These are phyloP conservation scores for Candida pseudofarinosa DNA, from an alignment of 805 yeast genomes.

Conservation along the genomic window DNA sequence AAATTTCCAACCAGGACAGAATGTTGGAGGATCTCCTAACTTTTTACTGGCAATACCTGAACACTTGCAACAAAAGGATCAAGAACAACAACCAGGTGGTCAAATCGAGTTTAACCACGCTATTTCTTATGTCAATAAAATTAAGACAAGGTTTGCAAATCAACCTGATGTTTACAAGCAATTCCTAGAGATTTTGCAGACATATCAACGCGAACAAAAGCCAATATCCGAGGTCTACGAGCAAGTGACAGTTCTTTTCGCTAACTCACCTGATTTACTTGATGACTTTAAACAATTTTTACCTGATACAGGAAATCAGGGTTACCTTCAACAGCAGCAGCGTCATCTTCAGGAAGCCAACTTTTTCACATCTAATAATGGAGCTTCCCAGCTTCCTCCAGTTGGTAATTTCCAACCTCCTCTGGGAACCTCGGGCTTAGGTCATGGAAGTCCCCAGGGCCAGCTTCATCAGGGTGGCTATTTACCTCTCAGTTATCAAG, in stretches of 20 bases:
- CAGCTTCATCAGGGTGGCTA: conserved; percentile 16
- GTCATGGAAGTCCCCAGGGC: conserved; percentile 18
- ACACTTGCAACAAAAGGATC: conserved; percentile 7
- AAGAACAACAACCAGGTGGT: conserved; percentile 36
- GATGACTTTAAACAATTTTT: conserved; percentile 94
- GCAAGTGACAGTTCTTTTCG: conserved; percentile 84
- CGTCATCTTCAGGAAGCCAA: conserved; percentile 16
- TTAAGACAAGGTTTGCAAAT: conserved; percentile 86
- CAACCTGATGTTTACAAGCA: conserved; percentile 96
- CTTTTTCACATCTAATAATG: conserved; percentile 21
- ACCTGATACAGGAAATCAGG: conserved; percentile 69
- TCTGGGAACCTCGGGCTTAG: conserved; percentile 24
- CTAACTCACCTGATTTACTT: conserved; percentile 88
- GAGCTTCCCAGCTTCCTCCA: conserved; percentile 67
- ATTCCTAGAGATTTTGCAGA: conserved; percentile 90
- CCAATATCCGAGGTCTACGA: conserved; percentile 94
- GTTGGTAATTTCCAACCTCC: conserved; percentile 85
- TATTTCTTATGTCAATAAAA: conserved; percentile 91
- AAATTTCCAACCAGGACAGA: conserved; percentile 5
- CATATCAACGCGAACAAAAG: conserved; percentile 93
- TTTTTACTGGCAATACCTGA: conserved; percentile 4
- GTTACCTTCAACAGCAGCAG: conserved; percentile 11
- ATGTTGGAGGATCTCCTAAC: conserved; percentile 3
- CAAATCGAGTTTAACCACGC: conserved; percentile 98
- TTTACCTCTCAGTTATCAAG: conserved; percentile 9